Evolutionary conservation across 2,329 filamentous ascomycete species (phyloP), one percentile per base, ranked within the genome.

Genomic region (Nigrograna mackinnonii): DNA sequence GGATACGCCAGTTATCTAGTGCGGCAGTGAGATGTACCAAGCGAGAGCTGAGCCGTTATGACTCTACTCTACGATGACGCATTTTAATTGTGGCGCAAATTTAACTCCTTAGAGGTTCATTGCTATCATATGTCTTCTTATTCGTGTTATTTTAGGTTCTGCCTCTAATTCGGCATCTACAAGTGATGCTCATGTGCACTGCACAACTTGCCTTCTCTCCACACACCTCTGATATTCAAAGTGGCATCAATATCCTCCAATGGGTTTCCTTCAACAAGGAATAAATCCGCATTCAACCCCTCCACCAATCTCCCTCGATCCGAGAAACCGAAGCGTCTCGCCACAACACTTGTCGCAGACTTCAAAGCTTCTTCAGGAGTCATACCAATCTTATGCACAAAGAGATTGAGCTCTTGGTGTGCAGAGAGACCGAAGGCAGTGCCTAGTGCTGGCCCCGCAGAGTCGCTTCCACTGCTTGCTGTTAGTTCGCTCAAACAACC

Each of bases 261-360:
- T 14, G 70, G 69, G 52, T 76, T 70, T 0, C 73, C 72, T 43
- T 74, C 67, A 0, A 76, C 69, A 9, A 75, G 57, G 21, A 74
- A 31, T 28, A 76, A 40, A 58, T 75, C 73, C 6, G 72, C 72
- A 36, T 66, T 67, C 37, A 69, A 32, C 0, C 71, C 72, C 20
- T 62, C 55, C n/a, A 56, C 60, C 33, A 74, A 51, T n/a, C 54
- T 44, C 3, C 72, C 73, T 0, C 72, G 61, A 48, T 75, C 73
- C 0, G 33, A 4, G 34, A 75, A 73, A 17, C 59, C 56, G 50
- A 75, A 75, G 11, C 70, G 48, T 24, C 57, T 53, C 7, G 72
- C 72, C 2, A 62, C 55, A n/a, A 71, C 18, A 26, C 61, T 67
- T 1, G 73, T 75, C 4, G 72, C 73, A 6, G 68, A 64, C 6